Percentiles rank a stretch among this genome's conserved stretches.
These are phyloP conservation scores for Coemansia sp. DNA, from an alignment of 192 early-diverging fungal genomes.

Conservation along the genomic window DNA sequence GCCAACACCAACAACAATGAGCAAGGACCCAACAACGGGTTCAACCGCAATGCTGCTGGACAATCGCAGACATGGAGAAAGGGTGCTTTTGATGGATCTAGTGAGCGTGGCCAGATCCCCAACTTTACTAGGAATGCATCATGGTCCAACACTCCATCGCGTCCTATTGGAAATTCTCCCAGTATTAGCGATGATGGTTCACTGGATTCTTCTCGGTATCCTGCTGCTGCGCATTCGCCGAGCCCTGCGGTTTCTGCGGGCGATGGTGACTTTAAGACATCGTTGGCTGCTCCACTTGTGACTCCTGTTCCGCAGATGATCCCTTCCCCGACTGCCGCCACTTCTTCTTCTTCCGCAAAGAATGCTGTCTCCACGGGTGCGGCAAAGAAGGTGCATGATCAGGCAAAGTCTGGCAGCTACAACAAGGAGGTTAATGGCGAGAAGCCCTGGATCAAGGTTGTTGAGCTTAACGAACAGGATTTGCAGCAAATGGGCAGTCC, in stretches of 20 bases:
- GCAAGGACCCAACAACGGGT: slow-evolving; percentile 2
- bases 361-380: background rate
- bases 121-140: slow-evolving; percentile 24
- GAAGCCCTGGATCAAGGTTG: slow-evolving; percentile 46
- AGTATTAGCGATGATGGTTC: slow-evolving; percentile 27
- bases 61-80: slow-evolving; percentile 24
- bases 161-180: slow-evolving; percentile 11
- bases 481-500: slow-evolving; percentile 45
- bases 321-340: slow-evolving; percentile 16
- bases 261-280: slow-evolving; percentile 11
- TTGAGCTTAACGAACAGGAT: slow-evolving; percentile 35
- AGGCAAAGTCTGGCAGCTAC: slow-evolving; percentile 6
- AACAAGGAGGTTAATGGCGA: slow-evolving; percentile 15
- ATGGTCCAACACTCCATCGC: slow-evolving; percentile 31
- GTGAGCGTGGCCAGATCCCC: slow-evolving; percentile 22
- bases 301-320: slow-evolving; percentile 38
- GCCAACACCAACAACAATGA: slow-evolving; percentile 7
- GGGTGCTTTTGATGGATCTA: slow-evolving; percentile 6
- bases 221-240: slow-evolving; percentile 4
- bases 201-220: slow-evolving; percentile 12
- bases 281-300: slow-evolving; percentile 26
- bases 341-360: no score
- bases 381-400: slow-evolving; percentile 15
- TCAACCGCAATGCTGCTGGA: slow-evolving; percentile 3
- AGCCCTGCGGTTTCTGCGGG: background rate